Evolutionary conservation across 129 eudicot genomes (phyloP), one percentile per base, ranked within the genome.

Genomic region (Apium graveolens): DNA sequence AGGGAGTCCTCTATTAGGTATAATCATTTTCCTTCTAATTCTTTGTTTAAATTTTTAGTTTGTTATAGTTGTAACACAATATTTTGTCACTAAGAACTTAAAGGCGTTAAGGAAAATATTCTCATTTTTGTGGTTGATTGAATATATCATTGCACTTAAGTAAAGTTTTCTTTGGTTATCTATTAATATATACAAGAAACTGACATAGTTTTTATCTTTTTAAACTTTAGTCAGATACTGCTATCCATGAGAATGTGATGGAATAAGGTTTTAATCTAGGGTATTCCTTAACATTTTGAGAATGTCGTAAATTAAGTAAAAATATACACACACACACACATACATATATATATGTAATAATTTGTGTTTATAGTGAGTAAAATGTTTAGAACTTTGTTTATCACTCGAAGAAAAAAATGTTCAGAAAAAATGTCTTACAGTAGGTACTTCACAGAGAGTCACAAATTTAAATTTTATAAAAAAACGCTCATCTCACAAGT

Each of bases 1-100:
- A 73, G 99, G 99, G 76, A 95, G 99, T 83, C 92, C 88, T 38
- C 88, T 95, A 18, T 89, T 95, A 86, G 99, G 99, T 95, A 88
- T 76, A 53, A 51, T 76, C 34, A 45, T 5, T 71, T 31, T 31
- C 70, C 38, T 63, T 63, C 12, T 20, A 80, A 51, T 26, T 48
- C 32, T 62, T 55, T 83, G 24, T 21, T 78, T 21, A 55, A 24
- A 3, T 21, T 53, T 55, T 55, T 49, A 49, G 5, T 24, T 55
- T 55, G 29, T 14, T 2, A 11, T n/a, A 10, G 17, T 66, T 66
- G 17, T 66, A 31, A 31, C 21, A 11, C 39, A 66, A 66, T 31
- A 8, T 72, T 24, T 73, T 73, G 51, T 39, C 53, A n/a, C 51
- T 26, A 21, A 70, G 49, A 73, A 41, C 3, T 70, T 42, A 16